phyloP scores from a whole-genome alignment of 257 asterid species.

The Lavandula angustifolia region DNA sequence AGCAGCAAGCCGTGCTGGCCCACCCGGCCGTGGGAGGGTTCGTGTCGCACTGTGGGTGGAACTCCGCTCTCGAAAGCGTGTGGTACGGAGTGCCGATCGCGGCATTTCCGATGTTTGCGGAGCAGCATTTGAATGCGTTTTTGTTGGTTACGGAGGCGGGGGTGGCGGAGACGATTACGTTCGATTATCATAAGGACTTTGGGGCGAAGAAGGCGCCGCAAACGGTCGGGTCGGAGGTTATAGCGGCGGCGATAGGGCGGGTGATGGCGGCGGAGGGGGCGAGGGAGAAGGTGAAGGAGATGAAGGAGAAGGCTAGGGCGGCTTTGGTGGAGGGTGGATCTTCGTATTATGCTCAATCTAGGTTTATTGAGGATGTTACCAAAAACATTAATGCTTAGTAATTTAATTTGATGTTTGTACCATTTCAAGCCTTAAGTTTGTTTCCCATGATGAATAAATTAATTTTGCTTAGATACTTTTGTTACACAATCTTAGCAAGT shows the following conservation, averaged over 20 bases:
- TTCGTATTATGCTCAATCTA: background rate
- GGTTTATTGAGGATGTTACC: background rate
- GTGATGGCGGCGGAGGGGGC: background rate
- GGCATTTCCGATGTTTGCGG: background rate
- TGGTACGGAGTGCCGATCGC: constrained; percentile 1
- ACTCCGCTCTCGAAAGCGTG: no score
- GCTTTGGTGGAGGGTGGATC: constrained; percentile 2
- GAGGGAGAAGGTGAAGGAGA: no score
- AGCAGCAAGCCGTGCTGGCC: background rate
- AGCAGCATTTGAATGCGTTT: constrained; percentile 10
- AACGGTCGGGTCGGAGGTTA: background rate
- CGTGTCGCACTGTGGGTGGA: no score
- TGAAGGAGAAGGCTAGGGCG: no score
- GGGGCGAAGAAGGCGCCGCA: background rate
- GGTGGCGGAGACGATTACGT: background rate
- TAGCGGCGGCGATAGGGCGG: background rate
- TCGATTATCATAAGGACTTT: background rate
- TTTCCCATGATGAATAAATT: no score
- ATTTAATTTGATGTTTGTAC: no score
- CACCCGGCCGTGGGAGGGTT: constrained; percentile 16
- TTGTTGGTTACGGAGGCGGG: background rate
- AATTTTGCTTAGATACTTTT: no score
- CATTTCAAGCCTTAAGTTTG: no score
- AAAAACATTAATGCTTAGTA: background rate
- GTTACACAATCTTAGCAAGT: no score